Base-by-base conservation (phyloP, 192 early-diverging fungal species). In the Umbelopsis isabellina region DNA sequence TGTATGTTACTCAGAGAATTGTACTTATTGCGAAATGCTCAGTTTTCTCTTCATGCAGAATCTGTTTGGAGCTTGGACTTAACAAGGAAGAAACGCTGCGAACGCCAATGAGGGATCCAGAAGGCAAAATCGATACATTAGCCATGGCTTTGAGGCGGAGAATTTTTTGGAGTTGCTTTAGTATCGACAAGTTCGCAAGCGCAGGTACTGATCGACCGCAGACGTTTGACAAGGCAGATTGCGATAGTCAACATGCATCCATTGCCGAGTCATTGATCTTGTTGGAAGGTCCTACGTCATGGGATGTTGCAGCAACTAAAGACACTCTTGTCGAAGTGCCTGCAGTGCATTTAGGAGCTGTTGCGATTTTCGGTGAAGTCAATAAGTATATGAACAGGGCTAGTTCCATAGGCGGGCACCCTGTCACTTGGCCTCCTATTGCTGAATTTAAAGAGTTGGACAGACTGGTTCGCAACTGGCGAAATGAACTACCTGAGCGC, bases 121-220 rank as follows among this genome's bases (percentile, higher is more conserved):
- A 76, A 71, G 83, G 80, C 65, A 76, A 73, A 16, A 77, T 76
- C 45, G 80, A 67, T 74, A 79, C 48, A 71, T 72, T 58, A 23
- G 75, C 75, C 2, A 77, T 77, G 75, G 66, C 55, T 16, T 45
- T 77, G 44, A 51, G 80, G 33, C 64, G 83, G 27, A 72, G 85
- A 22, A 81, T 82, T 18, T 87, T 84, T 46, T 87, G 85, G 85
- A 73, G 75, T 22, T 83, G 80, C 50, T 80, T 83, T 25, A 72
- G 76, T n/a, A 47, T 85, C 37, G 85, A 87, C 70, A 79, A 74
- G 75, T 76, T 75, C 58, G 58, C 74, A 46, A 72, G 77, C 35
- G 68, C 74, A 44, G 77, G 76, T 20, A 74, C 73, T 27, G 79
- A 80, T 30, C 68, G 85, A 44, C 83, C 85, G 15, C 73, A 75